phyloP scores from a whole-genome alignment of 495 filamentous ascomycete species.

The Ascodesmis nigricans region DNA sequence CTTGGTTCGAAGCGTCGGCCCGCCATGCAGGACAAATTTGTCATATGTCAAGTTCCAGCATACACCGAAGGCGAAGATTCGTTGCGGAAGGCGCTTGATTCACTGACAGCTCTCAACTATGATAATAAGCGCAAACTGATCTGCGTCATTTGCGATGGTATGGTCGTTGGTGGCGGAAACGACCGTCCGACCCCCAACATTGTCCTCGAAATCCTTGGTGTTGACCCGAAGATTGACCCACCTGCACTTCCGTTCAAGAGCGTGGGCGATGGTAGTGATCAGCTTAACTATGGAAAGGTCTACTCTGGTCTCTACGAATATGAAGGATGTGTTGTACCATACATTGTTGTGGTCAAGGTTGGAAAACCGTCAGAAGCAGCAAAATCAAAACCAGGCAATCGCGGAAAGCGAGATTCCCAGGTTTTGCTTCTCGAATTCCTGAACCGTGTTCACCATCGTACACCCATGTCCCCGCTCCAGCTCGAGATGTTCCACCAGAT shows the following conservation, averaged over 20 bases:
- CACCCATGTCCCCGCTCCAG: slow-evolving; percentile 85
- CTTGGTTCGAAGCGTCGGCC: slow-evolving; percentile 82
- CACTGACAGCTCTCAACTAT: slow-evolving; percentile 78
- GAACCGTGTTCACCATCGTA: slow-evolving; percentile 86
- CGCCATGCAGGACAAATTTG: slow-evolving; percentile 85
- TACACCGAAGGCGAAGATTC: slow-evolving; percentile 97
- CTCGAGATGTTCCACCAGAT: slow-evolving; percentile 97
- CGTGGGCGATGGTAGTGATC: slow-evolving; percentile 70
- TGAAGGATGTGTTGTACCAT: slow-evolving; percentile 74
- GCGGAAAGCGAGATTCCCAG: slow-evolving; percentile 94
- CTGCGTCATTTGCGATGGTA: slow-evolving; percentile 80
- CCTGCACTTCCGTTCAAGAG: slow-evolving; percentile 82
- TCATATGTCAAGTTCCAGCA: slow-evolving; percentile 92
- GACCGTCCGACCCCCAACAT: slow-evolving; percentile 95
- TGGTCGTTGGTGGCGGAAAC: slow-evolving; percentile 92
- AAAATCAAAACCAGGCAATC: slow-evolving; percentile 87
- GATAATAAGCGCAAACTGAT: slow-evolving; percentile 95
- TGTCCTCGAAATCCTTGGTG: slow-evolving; percentile 86
- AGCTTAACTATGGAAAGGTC: slow-evolving; percentile 95
- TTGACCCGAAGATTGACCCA: slow-evolving; percentile 90
- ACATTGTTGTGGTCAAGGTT: slow-evolving; percentile 85
- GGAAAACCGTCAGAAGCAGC: slow-evolving; percentile 87
- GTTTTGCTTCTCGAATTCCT: slow-evolving; percentile 70
- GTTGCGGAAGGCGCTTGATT: slow-evolving; percentile 76
- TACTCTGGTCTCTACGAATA: slow-evolving; percentile 96